Percentiles rank a stretch among this genome's conserved stretches.
These are phyloP conservation scores for Extremus antarcticus DNA, from an alignment of 495 filamentous ascomycete genomes.

Conservation along the genomic window DNA sequence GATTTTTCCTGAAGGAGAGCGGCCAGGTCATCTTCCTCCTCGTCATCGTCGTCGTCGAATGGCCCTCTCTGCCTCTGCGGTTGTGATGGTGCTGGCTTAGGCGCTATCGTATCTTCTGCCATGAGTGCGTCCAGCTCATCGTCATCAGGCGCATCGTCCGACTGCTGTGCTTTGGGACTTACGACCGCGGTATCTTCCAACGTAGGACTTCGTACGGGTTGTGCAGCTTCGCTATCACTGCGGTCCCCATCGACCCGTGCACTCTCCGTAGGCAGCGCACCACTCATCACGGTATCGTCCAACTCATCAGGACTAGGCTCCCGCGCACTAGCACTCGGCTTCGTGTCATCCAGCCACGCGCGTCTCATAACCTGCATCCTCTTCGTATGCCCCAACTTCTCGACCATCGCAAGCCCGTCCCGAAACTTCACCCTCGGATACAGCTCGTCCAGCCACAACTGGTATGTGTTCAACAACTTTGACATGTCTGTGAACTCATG, in stretches of 20 bases:
- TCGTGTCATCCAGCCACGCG: slow-evolving; percentile 80
- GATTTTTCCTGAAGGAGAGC: slow-evolving; percentile 33
- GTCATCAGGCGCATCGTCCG: slow-evolving; percentile 13
- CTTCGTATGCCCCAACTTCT: slow-evolving; percentile 82
- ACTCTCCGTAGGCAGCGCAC: background rate
- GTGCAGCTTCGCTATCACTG: too few relatives aligned
- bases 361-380: slow-evolving; percentile 59
- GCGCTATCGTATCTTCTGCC: slow-evolving; percentile 9
- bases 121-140: slow-evolving; percentile 25
- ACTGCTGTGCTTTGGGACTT: background rate
- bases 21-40: slow-evolving; percentile 42
- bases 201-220: background rate
- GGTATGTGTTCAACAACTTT: slow-evolving; percentile 78
- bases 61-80: background rate
- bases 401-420: slow-evolving; percentile 82
- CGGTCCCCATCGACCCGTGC: background rate
- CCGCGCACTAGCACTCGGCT: slow-evolving; percentile 19
- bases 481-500: slow-evolving; percentile 88
- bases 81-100: background rate
- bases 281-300: slow-evolving; percentile 4
- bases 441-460: slow-evolving; percentile 92
- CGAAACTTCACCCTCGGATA: slow-evolving; percentile 90
- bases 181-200: slow-evolving; percentile 2
- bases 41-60: slow-evolving; percentile 23
- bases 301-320: slow-evolving; percentile 6